Base-by-base conservation (phyloP, 1,139 yeast genomes). In the Kodamaea sp. region DNA sequence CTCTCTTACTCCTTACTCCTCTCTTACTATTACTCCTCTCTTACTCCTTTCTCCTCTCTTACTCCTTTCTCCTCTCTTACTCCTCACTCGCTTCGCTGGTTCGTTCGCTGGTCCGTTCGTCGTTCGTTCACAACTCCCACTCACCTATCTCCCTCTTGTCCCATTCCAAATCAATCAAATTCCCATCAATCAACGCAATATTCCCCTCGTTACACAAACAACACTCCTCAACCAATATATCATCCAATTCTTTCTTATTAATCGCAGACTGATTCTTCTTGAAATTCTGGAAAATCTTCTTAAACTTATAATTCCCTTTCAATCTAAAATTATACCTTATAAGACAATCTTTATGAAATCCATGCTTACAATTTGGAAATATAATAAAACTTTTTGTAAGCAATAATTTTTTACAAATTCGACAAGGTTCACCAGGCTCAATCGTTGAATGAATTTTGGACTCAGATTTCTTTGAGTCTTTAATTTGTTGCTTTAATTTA, bases 331-430 rank as follows among this genome's bases (percentile, higher is more conserved):
- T 75, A 29, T 65, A 65, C 41, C 79, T 75, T 5, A 85, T 75
- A 24, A 89, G 62, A 62, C 98, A 94, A 53, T 89, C 96, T 41
- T 83, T 82, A 57, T 94, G 98, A 65, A 86, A 85, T 6, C 87
- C 80, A 60, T 92, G 98, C 44, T 79, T 84, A 55, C 98, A 92
- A 42, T 67, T 70, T 0, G 97, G 96, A 55, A 89, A 92, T 8
- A 84, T 79, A 37, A 84, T 73, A 53, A 89, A 90, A 52, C 83
- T 82, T 42, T 90, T 77, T 4, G 81, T 75, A 3, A 88, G 75
- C 34, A 92, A 65, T 6, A 94, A 73, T 48, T 74, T 74, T 11
- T 71, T 63, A 61, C 98, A 94, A 5, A 78, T 50, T 33, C 75
- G 70, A 62, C 99, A 92, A 1, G 92, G 78, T 47, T 84, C 94